phyloP scores from a whole-genome alignment of 176 grass and related monocot species.

The Zizania latifolia region DNA sequence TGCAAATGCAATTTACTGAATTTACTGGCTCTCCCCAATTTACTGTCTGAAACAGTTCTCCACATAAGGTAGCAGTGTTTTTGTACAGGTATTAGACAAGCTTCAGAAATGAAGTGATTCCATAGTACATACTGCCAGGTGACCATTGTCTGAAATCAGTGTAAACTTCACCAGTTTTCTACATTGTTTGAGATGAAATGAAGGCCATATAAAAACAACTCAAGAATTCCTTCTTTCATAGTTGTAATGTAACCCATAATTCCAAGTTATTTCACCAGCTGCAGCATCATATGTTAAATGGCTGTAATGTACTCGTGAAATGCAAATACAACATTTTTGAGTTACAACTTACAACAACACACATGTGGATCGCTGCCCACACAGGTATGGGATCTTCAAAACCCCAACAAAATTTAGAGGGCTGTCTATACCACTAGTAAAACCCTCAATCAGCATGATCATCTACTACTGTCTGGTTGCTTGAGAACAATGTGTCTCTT shows the following conservation, averaged over 20 bases:
- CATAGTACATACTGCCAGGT: not conserved
- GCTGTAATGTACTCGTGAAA: conserved; percentile 3
- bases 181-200: not conserved
- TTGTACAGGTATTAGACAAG: no score
- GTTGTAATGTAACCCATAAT: not conserved
- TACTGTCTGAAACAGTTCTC: not conserved
- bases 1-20: not conserved
- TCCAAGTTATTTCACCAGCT: conserved; percentile 27
- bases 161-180: not conserved
- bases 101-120: not conserved
- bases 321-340: conserved; percentile 37
- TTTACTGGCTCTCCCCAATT: not conserved
- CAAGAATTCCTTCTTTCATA: not conserved
- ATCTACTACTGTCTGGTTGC: conserved; percentile 57
- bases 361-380: conserved; percentile 1
- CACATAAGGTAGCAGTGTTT: no score
- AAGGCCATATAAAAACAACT: not conserved
- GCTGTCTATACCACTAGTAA: not conserved
- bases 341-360: conserved; percentile 41
- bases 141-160: not conserved
- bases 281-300: conserved; percentile 8
- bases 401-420: conserved; percentile 39
- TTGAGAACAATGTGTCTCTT: conserved; percentile 63
- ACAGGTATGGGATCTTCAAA: conserved; percentile 11
- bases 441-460: conserved; percentile 69